Conservation (phyloP, 108 stramenopile genomes). For the Aurantiochytrium sp. region DNA sequence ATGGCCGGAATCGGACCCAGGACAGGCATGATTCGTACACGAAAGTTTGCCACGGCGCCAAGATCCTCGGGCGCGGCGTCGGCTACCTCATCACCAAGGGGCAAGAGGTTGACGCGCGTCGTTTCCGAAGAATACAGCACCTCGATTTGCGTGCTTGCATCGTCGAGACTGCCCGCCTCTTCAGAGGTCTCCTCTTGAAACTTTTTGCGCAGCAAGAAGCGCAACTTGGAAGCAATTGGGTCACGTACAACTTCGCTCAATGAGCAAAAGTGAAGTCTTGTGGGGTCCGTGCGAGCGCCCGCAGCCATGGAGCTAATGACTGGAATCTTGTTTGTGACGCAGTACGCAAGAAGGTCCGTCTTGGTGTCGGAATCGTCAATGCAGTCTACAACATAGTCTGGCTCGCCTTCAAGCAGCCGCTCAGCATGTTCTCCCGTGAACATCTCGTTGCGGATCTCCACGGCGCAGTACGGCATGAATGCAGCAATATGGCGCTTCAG, state of each 20-base stretch:
- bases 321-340: slow-evolving; percentile 57
- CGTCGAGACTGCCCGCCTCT: background rate
- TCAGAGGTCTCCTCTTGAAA: background rate
- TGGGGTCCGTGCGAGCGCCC: slow-evolving; percentile 87
- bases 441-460: slow-evolving; percentile 39
- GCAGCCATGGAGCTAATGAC: slow-evolving; percentile 92
- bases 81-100: slow-evolving; percentile 17
- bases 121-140: slow-evolving; percentile 18
- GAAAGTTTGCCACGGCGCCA: slow-evolving; percentile 85
- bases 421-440: slow-evolving; percentile 34
- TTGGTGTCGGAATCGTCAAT: slow-evolving; percentile 98
- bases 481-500: slow-evolving; percentile 50
- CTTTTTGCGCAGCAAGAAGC: slow-evolving; percentile 54
- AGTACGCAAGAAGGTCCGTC: slow-evolving; percentile 70
- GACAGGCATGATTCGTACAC: slow-evolving; percentile 91
- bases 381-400: slow-evolving; percentile 85
- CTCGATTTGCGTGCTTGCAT: background rate
- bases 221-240: slow-evolving; percentile 75
- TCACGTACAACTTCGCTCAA: slow-evolving; percentile 70
- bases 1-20: slow-evolving; percentile 91
- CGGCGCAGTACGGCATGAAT: slow-evolving; percentile 48
- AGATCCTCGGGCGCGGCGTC: slow-evolving; percentile 47
- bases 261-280: slow-evolving; percentile 78
- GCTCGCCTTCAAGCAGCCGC: slow-evolving; percentile 28
- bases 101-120: background rate